phyloP scores from a whole-genome alignment of 257 asterid species.

The Solanum ossicruentum region DNA sequence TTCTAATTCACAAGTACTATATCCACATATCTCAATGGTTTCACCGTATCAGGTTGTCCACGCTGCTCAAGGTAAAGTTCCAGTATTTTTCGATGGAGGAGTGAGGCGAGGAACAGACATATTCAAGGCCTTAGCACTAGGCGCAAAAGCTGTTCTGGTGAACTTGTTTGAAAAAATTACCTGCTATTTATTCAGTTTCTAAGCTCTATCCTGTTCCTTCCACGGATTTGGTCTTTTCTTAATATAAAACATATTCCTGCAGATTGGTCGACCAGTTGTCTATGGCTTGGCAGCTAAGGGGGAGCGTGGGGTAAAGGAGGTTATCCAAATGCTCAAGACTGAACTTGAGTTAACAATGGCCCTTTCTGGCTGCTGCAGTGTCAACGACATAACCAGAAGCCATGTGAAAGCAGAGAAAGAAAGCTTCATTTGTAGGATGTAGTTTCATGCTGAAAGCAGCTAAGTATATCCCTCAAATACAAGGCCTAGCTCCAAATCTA shows the following conservation, averaged over 20 bases:
- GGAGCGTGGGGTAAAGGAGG: conserved; percentile 36
- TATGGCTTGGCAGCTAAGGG: conserved; percentile 51
- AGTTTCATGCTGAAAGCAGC: background rate
- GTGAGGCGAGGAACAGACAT: conserved; percentile 58
- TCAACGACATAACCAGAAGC: conserved; percentile 30
- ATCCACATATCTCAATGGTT: background rate
- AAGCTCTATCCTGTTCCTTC: background rate
- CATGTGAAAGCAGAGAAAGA: conserved; percentile 35
- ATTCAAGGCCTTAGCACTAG: conserved; percentile 65
- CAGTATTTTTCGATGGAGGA: conserved; percentile 53
- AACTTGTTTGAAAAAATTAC: background rate
- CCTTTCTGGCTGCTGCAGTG: conserved; percentile 39
- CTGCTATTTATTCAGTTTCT: background rate
- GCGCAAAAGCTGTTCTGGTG: conserved; percentile 63
- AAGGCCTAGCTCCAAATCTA: background rate
- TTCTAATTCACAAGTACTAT: background rate
- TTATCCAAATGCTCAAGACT: conserved; percentile 38
- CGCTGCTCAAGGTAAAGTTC: conserved; percentile 48
- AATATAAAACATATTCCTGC: background rate
- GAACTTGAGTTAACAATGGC: conserved; percentile 62
- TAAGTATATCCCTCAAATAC: background rate
- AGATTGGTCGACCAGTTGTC: conserved; percentile 54
- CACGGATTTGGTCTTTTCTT: background rate
- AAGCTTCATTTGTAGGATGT: conserved; percentile 18
- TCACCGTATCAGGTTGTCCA: conserved; percentile 26